These are phyloP conservation scores for Lagenaria siceraria DNA, from an alignment of 306 rosid genomes.

Conservation along the genomic window DNA sequence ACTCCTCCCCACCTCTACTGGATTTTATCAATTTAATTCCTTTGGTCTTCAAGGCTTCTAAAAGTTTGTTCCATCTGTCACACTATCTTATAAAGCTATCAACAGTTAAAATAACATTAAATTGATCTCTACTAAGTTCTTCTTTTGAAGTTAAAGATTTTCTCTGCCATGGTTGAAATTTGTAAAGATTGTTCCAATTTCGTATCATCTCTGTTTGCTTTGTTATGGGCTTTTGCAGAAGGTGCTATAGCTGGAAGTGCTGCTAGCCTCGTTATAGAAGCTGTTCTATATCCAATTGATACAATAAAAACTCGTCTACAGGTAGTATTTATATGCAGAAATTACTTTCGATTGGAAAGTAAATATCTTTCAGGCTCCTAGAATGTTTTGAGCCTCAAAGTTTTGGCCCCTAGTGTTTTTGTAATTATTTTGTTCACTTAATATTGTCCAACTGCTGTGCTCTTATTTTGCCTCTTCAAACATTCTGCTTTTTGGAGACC, in stretches of 20 bases:
- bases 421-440: neutral
- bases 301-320: constrained; percentile 31
- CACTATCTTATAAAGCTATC: neutral
- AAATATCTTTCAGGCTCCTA: neutral
- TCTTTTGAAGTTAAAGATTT: neutral
- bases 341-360: neutral
- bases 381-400: neutral
- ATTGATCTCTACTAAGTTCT: neutral
- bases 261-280: constrained; percentile 26
- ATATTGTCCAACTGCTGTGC: neutral
- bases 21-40: neutral
- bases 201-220: neutral
- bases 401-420: neutral
- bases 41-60: neutral
- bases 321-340: constrained; percentile 10
- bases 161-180: neutral
- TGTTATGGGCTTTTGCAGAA: constrained; percentile 17
- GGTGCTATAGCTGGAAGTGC: constrained; percentile 25
- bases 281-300: constrained; percentile 30
- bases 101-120: neutral
- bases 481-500: neutral
- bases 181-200: neutral
- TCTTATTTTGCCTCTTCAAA: neutral
- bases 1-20: neutral
- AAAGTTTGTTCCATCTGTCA: neutral